Evolutionary conservation across 163 green algal species (phyloP).

Genomic region (Chlorella variabilis): DNA sequence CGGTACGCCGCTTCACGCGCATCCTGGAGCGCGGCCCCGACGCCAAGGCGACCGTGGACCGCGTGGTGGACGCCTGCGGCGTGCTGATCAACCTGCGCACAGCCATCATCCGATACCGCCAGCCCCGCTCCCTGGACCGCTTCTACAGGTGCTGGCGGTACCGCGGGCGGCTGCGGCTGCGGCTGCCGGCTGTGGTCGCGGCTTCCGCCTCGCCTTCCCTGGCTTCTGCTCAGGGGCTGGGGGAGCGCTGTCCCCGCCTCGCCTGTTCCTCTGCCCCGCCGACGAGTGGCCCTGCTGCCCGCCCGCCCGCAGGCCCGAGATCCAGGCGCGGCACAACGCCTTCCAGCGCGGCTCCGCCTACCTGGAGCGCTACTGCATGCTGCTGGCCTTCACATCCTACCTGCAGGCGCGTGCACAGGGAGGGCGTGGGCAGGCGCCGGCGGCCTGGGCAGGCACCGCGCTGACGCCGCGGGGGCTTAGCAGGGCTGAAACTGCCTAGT

Average conservation of each 20-base stretch:
- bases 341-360: constrained; percentile 87
- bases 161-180: neutral
- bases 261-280: neutral
- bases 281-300: neutral
- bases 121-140: constrained; percentile 53
- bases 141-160: constrained; percentile 54
- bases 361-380: constrained; percentile 93
- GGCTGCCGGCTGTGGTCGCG: too few species aligned
- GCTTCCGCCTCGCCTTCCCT: neutral
- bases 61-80: constrained; percentile 75
- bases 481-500: too few species aligned
- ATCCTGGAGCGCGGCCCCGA: constrained; percentile 75
- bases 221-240: neutral
- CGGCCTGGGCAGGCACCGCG: neutral
- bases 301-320: constrained; percentile 61
- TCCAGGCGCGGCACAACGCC: constrained; percentile 68
- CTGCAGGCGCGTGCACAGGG: constrained; percentile 63
- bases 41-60: constrained; percentile 68
- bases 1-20: constrained; percentile 69
- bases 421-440: too few species aligned
- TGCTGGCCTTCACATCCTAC: constrained; percentile 89
- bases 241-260: neutral
- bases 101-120: constrained; percentile 85
- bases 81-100: constrained; percentile 87
- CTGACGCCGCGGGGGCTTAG: too few species aligned